Percentiles rank a stretch among this genome's conserved stretches.
These are phyloP conservation scores for Obelidium mucronatum DNA, from an alignment of 192 early-diverging fungal species.

Conservation along the genomic window DNA sequence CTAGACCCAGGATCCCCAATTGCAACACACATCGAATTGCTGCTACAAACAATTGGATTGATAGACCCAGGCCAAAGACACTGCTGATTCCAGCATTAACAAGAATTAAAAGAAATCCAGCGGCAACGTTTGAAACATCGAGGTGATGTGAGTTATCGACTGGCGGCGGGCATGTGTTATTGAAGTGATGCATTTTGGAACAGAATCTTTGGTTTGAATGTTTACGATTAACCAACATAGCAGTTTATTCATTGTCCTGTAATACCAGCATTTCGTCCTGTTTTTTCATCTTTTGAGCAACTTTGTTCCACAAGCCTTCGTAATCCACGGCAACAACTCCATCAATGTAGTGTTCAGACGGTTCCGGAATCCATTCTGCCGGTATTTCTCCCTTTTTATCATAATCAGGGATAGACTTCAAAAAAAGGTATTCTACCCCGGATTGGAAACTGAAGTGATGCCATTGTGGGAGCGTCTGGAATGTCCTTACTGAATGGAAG, in stretches of 20 bases:
- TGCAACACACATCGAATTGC: slow-evolving; percentile 74
- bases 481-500: background rate
- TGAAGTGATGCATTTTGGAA: no score
- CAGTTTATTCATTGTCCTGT: no score
- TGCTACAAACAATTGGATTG: slow-evolving; percentile 70
- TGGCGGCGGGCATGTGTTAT: slow-evolving; percentile 1
- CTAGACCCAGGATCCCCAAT: slow-evolving; percentile 72
- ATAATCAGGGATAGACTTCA: slow-evolving; percentile 2
- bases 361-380: background rate
- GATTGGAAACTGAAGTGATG: background rate
- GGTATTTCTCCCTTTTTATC: background rate
- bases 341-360: background rate
- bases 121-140: slow-evolving; percentile 52
- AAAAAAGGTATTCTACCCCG: background rate
- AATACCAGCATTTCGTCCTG: no score
- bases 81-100: slow-evolving; percentile 66
- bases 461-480: background rate
- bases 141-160: background rate
- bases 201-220: no score
- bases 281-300: background rate
- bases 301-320: background rate
- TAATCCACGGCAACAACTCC: background rate
- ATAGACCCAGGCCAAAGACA: slow-evolving; percentile 72
- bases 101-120: slow-evolving; percentile 64
- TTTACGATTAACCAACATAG: no score